Percentiles rank a stretch among this genome's conserved stretches.
These are phyloP conservation scores for Colletotrichum ledebouriae DNA, from an alignment of 2,329 filamentous ascomycete genomes.

Conservation along the genomic window DNA sequence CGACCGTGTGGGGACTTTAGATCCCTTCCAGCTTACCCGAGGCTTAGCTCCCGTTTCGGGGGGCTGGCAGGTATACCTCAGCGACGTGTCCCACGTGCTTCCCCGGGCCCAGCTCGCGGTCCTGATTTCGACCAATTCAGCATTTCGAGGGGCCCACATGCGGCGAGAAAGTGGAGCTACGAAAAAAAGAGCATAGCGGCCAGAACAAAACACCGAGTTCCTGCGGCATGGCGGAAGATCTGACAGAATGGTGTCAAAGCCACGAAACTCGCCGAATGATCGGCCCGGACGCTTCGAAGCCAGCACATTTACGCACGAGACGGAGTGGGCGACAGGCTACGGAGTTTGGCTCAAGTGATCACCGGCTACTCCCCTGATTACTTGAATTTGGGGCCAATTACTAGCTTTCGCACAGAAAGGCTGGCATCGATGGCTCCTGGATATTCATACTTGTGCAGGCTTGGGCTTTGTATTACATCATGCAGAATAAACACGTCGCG, in stretches of 20 bases:
- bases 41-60: constrained; percentile 17
- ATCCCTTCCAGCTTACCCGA: not conserved
- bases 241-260: not conserved
- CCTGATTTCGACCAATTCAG: not conserved
- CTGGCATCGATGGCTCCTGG: too few relatives aligned
- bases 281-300: not conserved
- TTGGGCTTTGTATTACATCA: too few relatives aligned
- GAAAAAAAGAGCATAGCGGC: not conserved
- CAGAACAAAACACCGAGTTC: not conserved
- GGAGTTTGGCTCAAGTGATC: constrained; percentile 16
- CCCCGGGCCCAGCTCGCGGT: not conserved
- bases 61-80: not conserved
- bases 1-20: not conserved
- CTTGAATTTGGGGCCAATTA: too few relatives aligned
- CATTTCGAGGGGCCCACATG: not conserved
- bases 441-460: too few relatives aligned
- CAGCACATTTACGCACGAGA: constrained; percentile 22
- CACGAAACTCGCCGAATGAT: not conserved
- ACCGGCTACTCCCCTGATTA: too few relatives aligned
- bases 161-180: not conserved
- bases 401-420: too few relatives aligned
- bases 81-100: constrained; percentile 23
- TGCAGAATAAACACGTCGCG: too few relatives aligned
- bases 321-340: not conserved
- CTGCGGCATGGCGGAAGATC: constrained; percentile 13